These are phyloP conservation scores for Sporothrix luriei DNA, from an alignment of 2,329 filamentous ascomycete species.

Conservation along the genomic window DNA sequence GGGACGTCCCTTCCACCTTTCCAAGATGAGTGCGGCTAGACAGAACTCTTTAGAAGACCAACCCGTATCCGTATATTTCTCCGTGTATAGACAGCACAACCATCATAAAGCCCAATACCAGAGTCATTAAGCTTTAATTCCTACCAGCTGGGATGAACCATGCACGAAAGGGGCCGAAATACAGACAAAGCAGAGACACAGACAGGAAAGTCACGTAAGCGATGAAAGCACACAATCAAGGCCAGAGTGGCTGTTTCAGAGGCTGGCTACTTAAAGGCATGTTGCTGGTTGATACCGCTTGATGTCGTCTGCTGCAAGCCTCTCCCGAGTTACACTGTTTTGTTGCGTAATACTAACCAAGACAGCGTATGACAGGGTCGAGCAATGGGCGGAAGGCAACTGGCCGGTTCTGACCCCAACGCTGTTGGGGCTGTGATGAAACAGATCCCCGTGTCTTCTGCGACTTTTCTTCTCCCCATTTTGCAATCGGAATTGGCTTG, in stretches of 20 bases:
- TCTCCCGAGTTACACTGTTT: background rate
- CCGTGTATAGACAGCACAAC: background rate
- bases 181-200: background rate
- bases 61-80: too few relatives aligned
- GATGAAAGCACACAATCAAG: background rate
- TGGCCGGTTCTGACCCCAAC: background rate
- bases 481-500: background rate
- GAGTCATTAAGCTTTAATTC: background rate
- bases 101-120: background rate
- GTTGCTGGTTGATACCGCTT: too few relatives aligned
- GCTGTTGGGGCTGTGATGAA: constrained; percentile 17
- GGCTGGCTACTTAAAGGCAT: background rate
- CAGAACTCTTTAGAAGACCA: background rate
- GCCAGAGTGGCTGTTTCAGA: constrained; percentile 8
- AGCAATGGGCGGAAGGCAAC: too few relatives aligned
- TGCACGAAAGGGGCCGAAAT: constrained; percentile 5
- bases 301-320: background rate
- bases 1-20: constrained; percentile 6
- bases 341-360: constrained; percentile 10
- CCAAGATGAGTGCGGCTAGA: background rate
- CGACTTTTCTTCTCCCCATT: background rate
- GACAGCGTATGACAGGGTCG: background rate
- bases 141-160: constrained; percentile 9
- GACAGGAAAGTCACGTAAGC: background rate
- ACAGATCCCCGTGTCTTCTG: background rate